A percentile compares a stretch with the other conserved stretches of the same genome.
phyloP scores from a whole-genome alignment of 2,329 filamentous ascomycete species.

The Coniosporium tulheliwenetii region DNA sequence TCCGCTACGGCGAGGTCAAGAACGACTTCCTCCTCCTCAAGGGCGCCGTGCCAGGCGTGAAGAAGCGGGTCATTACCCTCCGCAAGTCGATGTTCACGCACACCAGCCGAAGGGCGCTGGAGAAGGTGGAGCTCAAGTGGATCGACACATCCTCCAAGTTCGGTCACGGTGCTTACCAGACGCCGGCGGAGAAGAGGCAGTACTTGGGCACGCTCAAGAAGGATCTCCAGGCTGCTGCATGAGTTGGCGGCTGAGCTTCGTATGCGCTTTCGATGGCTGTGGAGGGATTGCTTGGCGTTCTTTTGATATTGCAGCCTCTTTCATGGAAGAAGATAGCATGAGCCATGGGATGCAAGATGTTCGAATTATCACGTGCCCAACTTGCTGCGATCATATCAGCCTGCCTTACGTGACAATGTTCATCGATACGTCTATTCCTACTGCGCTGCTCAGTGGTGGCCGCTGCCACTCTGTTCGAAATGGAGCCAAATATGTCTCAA shows the following conservation, averaged over 20 bases:
- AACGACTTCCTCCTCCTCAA: constrained; percentile 98
- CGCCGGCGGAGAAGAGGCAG: constrained; percentile 90
- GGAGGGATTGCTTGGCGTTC: too few relatives aligned
- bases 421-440: too few relatives aligned
- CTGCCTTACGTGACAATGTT: too few relatives aligned
- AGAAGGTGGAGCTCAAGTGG: constrained; percentile 99
- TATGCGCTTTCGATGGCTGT: background rate
- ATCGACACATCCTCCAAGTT: constrained; percentile 99
- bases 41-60: constrained; percentile 92
- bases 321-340: too few relatives aligned
- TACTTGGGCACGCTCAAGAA: constrained; percentile 99
- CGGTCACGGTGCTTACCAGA: constrained; percentile 99
- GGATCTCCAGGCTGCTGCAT: constrained; percentile 52
- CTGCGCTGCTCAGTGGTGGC: too few relatives aligned
- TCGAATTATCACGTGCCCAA: too few relatives aligned
- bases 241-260: constrained; percentile 13
- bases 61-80: constrained; percentile 99
- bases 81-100: constrained; percentile 98
- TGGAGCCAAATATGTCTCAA: too few relatives aligned
- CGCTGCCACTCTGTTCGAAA: too few relatives aligned
- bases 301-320: too few relatives aligned
- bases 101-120: constrained; percentile 85
- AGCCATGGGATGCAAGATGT: too few relatives aligned
- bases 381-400: too few relatives aligned
- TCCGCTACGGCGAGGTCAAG: constrained; percentile 97